These are phyloP conservation scores for Colletotrichum caudatum DNA, from an alignment of 2,329 filamentous ascomycete genomes.

Conservation along the genomic window DNA sequence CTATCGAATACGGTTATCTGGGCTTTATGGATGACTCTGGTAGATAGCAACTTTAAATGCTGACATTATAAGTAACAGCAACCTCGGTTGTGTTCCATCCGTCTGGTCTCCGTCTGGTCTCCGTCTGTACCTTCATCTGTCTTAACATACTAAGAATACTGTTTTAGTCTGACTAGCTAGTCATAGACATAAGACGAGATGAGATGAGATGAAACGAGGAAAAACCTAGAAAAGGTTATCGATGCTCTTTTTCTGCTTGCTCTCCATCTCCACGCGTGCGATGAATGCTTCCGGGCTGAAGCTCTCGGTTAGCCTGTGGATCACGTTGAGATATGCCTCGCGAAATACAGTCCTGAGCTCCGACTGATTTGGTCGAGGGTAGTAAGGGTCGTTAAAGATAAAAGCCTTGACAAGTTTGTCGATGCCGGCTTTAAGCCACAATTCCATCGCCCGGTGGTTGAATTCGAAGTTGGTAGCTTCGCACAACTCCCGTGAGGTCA, in stretches of 20 bases:
- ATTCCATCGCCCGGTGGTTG: background rate
- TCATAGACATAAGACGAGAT: too few relatives aligned
- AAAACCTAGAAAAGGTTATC: background rate
- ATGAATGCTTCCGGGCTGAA: background rate
- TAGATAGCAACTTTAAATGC: too few relatives aligned
- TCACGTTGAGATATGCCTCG: background rate
- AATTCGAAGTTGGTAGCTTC: background rate
- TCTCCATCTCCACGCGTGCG: background rate
- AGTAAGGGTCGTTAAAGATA: background rate
- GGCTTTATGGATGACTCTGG: too few relatives aligned
- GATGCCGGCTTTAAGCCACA: constrained; percentile 1
- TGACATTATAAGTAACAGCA: too few relatives aligned
- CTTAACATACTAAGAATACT: too few relatives aligned
- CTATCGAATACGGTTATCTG: background rate
- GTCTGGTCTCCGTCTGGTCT: too few relatives aligned
- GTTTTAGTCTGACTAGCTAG: too few relatives aligned
- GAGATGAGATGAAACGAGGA: too few relatives aligned
- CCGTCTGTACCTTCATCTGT: too few relatives aligned
- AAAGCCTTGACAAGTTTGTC: constrained; percentile 8
- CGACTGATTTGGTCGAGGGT: background rate
- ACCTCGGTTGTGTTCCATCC: too few relatives aligned
- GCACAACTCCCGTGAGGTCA: background rate
- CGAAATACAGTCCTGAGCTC: background rate
- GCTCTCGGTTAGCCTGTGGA: background rate
- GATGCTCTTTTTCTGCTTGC: background rate